Evolutionary conservation across 2,329 filamentous ascomycete species (phyloP).

Genomic region (Trichothecium roseum): DNA sequence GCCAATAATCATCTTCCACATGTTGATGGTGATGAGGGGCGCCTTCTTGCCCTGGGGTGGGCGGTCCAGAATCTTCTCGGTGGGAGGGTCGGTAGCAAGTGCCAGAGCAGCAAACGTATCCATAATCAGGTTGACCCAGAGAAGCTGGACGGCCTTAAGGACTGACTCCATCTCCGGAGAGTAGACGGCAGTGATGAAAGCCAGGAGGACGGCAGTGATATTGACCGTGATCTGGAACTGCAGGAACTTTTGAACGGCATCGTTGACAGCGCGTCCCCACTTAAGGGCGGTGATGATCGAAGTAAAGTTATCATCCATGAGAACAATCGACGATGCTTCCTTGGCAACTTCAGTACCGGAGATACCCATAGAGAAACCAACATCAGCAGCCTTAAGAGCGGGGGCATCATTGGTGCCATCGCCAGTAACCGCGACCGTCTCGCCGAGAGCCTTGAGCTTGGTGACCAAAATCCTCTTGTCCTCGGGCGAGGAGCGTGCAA

Average conservation of each 20-base stretch:
- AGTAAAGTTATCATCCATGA: conserved; percentile 53
- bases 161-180: conserved; percentile 45
- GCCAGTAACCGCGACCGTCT: conserved; percentile 51
- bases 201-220: conserved; percentile 54
- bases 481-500: conserved; percentile 54
- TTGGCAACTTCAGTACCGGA: conserved; percentile 52
- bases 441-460: conserved; percentile 50
- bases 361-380: conserved; percentile 54
- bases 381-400: conserved; percentile 49
- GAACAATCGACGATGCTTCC: conserved; percentile 51
- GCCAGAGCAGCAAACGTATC: conserved; percentile 58
- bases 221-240: conserved; percentile 61
- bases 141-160: conserved; percentile 52
- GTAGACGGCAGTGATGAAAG: conserved; percentile 52
- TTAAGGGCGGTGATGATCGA: conserved; percentile 51
- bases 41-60: conserved; percentile 67
- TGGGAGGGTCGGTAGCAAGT: conserved; percentile 50
- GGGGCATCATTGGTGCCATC: conserved; percentile 55
- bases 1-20: conserved; percentile 88
- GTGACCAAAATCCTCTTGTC: conserved; percentile 54
- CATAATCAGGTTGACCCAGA: conserved; percentile 63
- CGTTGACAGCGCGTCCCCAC: conserved; percentile 51
- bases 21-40: conserved; percentile 61
- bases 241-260: conserved; percentile 50
- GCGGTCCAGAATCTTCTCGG: conserved; percentile 43